Percentiles rank a stretch among this genome's conserved stretches.
Evolutionary conservation across 345 rosid genomes (phyloP).

Genomic region (Bruguiera gymnorhiza): DNA sequence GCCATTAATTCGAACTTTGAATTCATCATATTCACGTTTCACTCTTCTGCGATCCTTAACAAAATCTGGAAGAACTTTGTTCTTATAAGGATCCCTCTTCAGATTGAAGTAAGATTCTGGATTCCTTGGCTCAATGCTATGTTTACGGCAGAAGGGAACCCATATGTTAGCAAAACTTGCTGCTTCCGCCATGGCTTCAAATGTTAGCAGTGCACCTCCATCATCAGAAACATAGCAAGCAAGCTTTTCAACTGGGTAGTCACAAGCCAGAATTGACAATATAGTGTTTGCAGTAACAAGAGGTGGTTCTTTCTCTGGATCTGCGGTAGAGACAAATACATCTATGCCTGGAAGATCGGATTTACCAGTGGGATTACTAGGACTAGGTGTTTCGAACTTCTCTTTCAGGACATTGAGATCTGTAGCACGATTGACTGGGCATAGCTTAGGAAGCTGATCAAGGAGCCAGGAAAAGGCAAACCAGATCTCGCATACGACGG

Average conservation of each 20-base stretch:
- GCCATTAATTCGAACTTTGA: conserved; percentile 88
- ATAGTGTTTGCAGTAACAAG: conserved; percentile 97
- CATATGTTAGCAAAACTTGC: conserved; percentile 94
- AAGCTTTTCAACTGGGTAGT: conserved; percentile 94
- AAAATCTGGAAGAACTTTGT: conserved; percentile 79
- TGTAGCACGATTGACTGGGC: conserved; percentile 80
- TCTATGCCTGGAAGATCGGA: conserved; percentile 97
- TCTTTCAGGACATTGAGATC: conserved; percentile 91
- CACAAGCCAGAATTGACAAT: conserved; percentile 89
- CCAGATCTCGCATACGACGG: conserved; percentile 95
- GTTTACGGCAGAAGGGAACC: conserved; percentile 98
- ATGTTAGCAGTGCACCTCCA: conserved; percentile 95
- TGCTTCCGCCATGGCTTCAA: conserved; percentile 99
- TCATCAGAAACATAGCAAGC: conserved; percentile 98
- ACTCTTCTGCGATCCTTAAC: conserved; percentile 91
- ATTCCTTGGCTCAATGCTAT: conserved; percentile 85
- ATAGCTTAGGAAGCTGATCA: conserved; percentile 93
- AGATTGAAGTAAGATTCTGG: conserved; percentile 91
- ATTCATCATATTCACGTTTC: conserved; percentile 97
- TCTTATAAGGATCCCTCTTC: conserved; percentile 95
- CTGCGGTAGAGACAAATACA: conserved; percentile 93
- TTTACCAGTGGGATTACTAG: conserved; percentile 75
- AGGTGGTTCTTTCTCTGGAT: conserved; percentile 99
- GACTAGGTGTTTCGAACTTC: conserved; percentile 81
- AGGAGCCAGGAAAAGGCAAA: conserved; percentile 98